A percentile compares a stretch with the other conserved stretches of the same genome.
phyloP scores from a whole-genome alignment of 2,329 filamentous ascomycete species.

The Gaeumannomyces sp. region DNA sequence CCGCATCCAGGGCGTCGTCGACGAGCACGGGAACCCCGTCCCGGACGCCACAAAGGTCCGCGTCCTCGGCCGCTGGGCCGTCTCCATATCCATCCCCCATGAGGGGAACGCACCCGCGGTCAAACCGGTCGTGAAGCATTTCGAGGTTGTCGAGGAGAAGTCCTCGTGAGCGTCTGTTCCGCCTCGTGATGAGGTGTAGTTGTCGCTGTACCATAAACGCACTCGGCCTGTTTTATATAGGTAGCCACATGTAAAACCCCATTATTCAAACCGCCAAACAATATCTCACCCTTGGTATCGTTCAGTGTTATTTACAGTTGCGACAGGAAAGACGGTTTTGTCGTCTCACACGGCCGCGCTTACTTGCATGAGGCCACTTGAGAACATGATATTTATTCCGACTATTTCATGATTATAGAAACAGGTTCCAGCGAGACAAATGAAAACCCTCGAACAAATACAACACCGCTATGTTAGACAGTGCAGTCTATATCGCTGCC shows the following conservation, averaged over 20 bases:
- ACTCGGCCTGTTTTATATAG: neutral
- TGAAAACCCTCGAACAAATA: neutral
- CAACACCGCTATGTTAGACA: neutral
- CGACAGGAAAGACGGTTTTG: too few species aligned
- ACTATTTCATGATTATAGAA: neutral
- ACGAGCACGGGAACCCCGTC: slow-evolving; percentile 26
- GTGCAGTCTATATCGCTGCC: neutral
- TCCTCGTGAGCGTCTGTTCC: neutral
- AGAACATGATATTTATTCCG: too few species aligned
- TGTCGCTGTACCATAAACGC: neutral
- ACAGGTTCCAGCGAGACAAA: neutral
- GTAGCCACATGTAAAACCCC: neutral
- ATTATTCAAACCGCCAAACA: neutral
- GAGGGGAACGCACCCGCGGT: slow-evolving; percentile 14
- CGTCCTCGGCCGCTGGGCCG: slow-evolving; percentile 32
- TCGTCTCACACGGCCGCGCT: too few species aligned
- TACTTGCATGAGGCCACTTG: too few species aligned
- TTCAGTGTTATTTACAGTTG: neutral
- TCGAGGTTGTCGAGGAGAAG: slow-evolving; percentile 27
- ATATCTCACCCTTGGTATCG: neutral
- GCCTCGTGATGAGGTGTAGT: neutral
- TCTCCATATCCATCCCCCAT: slow-evolving; percentile 28
- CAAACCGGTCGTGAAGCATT: slow-evolving; percentile 24
- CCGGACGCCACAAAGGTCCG: slow-evolving; percentile 23
- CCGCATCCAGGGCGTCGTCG: slow-evolving; percentile 20